Base-by-base conservation (phyloP, 768 basidiomycete species). In the Rhodotorula kratochvilovae region DNA sequence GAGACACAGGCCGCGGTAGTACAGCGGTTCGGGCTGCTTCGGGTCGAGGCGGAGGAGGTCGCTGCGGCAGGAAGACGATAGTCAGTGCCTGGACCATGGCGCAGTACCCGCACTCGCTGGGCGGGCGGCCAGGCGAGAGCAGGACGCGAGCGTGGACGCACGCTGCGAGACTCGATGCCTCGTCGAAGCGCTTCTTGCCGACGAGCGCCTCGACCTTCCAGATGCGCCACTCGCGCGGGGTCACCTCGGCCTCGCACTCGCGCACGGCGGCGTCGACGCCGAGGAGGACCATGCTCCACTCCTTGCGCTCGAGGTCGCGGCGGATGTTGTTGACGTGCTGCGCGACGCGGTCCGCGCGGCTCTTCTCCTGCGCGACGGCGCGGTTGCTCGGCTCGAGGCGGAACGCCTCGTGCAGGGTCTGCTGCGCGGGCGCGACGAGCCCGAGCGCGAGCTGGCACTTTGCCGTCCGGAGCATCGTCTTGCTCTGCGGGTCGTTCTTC, bases 371-470 rank as follows among this genome's bases (percentile, higher is more conserved):
- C 45, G 85, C 68, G 1, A 88, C 88, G 3, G 83, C 81, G 2
- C 83, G 72, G 73, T 90, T 90, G 43, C 79, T 81, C 0, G 89
- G 85, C 66, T 91, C 90, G 61, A 89, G 66, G 8, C 84, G 76
- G 39, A 90, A 81, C 27, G 86, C 85, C 17, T 83, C 79, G n/a
- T 87, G 84, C 58, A 91, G 82, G 1, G 88, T 86, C 15, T 87
- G 87, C 23, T 87, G 82, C 3, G 91, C 89, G 21, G 87, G 85
- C 2, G 85, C 84, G 0, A 88, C 83, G 3, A 85, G 84, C 5
- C 90, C 92, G 13, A 91, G 83, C 1, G 90, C 90, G 25, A 91
- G 83, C 71, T 94, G 91, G 80, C 91, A 93, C 61, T 89, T 85
- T 0, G 89, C 90, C 11, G 92, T 85, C 6, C 92, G 89, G 46